Evolutionary conservation across 768 basidiomycete genomes (phyloP).

Genomic region (Leccinum boreale): DNA sequence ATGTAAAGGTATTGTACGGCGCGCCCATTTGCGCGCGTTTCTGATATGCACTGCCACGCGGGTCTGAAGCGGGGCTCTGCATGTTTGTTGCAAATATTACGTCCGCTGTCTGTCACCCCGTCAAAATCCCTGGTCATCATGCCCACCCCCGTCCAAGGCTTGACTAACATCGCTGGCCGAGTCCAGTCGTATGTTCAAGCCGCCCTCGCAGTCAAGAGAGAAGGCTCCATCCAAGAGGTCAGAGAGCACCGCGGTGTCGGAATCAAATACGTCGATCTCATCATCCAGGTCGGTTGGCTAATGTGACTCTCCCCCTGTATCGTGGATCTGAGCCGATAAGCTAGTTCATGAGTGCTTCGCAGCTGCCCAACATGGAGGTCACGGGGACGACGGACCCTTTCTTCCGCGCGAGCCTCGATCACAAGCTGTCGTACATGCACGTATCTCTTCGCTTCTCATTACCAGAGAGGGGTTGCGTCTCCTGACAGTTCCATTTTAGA

Average conservation of each 20-base stretch:
- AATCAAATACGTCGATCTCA: slow-evolving; percentile 54
- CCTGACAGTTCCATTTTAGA: slow-evolving; percentile 33
- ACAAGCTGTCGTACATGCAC: slow-evolving; percentile 60
- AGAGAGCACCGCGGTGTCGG: slow-evolving; percentile 32
- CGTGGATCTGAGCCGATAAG: slow-evolving; percentile 1
- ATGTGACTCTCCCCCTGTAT: background rate
- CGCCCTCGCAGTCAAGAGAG: slow-evolving; percentile 14
- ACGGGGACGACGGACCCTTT: slow-evolving; percentile 65
- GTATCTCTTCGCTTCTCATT: slow-evolving; percentile 21
- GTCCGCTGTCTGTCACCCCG: background rate
- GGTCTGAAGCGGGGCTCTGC: background rate
- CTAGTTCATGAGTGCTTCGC: slow-evolving; percentile 70
- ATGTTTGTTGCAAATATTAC: background rate
- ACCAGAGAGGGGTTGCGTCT: background rate
- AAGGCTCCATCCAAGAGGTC: slow-evolving; percentile 31
- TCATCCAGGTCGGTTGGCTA: slow-evolving; percentile 44
- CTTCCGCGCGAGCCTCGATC: slow-evolving; percentile 65
- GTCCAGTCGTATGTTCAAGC: slow-evolving; percentile 4
- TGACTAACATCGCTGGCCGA: slow-evolving; percentile 12
- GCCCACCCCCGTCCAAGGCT: slow-evolving; percentile 5
- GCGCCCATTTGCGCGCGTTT: background rate
- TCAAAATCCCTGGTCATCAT: background rate
- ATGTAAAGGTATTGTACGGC: background rate
- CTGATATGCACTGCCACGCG: background rate
- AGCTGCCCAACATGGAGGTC: slow-evolving; percentile 68